Evolutionary conservation across 2,329 filamentous ascomycete genomes (phyloP).

Genomic region (Clathrospora elynae): DNA sequence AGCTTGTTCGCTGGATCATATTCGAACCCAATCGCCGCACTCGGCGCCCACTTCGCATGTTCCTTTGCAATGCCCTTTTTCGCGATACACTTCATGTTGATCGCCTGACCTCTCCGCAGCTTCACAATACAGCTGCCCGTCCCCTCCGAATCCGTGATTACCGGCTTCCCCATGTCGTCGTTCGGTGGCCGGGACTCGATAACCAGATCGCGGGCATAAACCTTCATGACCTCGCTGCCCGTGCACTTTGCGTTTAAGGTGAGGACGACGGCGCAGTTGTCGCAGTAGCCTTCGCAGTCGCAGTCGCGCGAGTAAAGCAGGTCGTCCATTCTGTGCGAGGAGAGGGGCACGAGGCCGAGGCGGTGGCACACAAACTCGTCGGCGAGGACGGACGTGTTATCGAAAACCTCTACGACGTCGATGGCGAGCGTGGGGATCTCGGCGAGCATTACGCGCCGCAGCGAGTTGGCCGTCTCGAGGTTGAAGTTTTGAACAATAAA

Average conservation of each 20-base stretch:
- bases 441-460: constrained; percentile 87
- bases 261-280: constrained; percentile 85
- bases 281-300: constrained; percentile 94
- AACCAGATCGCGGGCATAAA: constrained; percentile 88
- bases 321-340: constrained; percentile 79
- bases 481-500: constrained; percentile 91
- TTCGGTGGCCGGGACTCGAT: constrained; percentile 73
- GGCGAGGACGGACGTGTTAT: constrained; percentile 92
- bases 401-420: constrained; percentile 89
- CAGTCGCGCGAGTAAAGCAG: constrained; percentile 91
- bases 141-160: constrained; percentile 81
- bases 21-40: constrained; percentile 90
- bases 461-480: constrained; percentile 87
- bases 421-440: constrained; percentile 95
- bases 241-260: constrained; percentile 85
- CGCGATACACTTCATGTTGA: constrained; percentile 88
- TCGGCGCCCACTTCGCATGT: constrained; percentile 97
- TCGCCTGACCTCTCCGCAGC: constrained; percentile 84
- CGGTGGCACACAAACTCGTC: constrained; percentile 96
- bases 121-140: constrained; percentile 88
- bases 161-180: constrained; percentile 75
- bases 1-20: constrained; percentile 98
- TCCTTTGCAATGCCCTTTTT: constrained; percentile 99
- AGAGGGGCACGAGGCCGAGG: constrained; percentile 85
- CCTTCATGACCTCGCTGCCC: constrained; percentile 85